These are phyloP conservation scores for Myochromella boudieri DNA, from an alignment of 768 basidiomycete species.

Conservation along the genomic window DNA sequence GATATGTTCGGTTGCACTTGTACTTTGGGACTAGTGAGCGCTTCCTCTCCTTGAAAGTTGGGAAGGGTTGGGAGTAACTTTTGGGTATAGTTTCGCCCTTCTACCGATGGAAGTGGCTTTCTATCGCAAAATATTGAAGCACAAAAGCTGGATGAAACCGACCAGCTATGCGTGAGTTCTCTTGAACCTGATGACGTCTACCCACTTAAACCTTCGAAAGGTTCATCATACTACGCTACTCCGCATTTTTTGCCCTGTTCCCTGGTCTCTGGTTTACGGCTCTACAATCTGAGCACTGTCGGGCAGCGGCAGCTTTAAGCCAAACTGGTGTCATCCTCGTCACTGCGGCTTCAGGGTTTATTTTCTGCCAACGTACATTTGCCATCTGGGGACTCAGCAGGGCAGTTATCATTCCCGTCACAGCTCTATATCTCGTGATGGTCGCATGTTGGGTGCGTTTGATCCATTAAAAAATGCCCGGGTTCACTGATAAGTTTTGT, in stretches of 20 bases:
- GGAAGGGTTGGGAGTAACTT: neutral
- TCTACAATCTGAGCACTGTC: slow-evolving; percentile 20
- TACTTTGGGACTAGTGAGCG: slow-evolving; percentile 18
- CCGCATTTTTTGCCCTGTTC: slow-evolving; percentile 13
- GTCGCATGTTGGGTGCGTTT: slow-evolving; percentile 18
- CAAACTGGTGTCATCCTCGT: slow-evolving; percentile 20
- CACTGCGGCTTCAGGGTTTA: slow-evolving; percentile 19
- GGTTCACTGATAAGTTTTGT: no score
- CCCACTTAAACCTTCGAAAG: neutral
- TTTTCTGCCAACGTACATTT: slow-evolving; percentile 20
- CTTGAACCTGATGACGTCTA: neutral
- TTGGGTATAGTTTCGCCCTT: neutral
- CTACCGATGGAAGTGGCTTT: neutral
- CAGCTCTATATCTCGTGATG: slow-evolving; percentile 10
- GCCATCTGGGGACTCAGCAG: slow-evolving; percentile 19
- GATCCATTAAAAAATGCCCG: slow-evolving; percentile 11
- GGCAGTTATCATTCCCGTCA: slow-evolving; percentile 11
- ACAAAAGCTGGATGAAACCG: neutral
- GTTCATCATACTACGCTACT: slow-evolving; percentile 18
- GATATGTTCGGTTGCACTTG: slow-evolving; percentile 11
- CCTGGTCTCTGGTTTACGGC: slow-evolving; percentile 16
- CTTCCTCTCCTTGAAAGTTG: neutral
- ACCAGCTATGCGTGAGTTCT: neutral
- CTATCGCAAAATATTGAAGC: neutral
- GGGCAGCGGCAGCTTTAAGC: slow-evolving; percentile 16